Percentiles rank a stretch among this genome's conserved stretches.
Conservation (phyloP, 306 rosid species). For the Quercus parvula region DNA sequence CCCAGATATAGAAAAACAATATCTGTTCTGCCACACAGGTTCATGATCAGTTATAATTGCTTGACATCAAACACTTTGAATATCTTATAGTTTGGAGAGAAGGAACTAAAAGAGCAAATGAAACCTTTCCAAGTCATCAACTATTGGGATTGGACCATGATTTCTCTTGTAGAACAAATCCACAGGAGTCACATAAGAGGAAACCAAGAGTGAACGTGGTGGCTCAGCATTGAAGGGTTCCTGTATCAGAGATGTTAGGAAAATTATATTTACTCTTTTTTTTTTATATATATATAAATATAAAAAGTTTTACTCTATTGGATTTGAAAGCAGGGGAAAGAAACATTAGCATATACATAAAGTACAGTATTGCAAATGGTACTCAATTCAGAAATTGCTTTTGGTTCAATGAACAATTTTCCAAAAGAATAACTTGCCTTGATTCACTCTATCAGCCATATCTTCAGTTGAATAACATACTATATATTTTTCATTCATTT, state of each 20-base stretch:
- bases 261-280: not conserved
- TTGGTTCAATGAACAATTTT: not conserved
- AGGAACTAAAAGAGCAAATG: not conserved
- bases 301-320: no score
- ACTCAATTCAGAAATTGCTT: not conserved
- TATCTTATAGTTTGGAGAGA: not conserved
- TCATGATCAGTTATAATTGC: slow-evolving; percentile 6
- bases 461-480: not conserved
- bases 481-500: not conserved
- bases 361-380: not conserved
- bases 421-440: not conserved
- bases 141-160: slow-evolving; percentile 82
- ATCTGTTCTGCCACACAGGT: slow-evolving; percentile 43
- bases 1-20: slow-evolving; percentile 60
- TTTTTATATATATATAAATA: no score
- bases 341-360: not conserved
- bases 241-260: slow-evolving; percentile 26
- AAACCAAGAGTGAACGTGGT: slow-evolving; percentile 54
- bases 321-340: not conserved
- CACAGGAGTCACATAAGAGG: slow-evolving; percentile 71
- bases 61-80: slow-evolving; percentile 1
- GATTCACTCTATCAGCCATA: not conserved
- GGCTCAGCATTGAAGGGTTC: slow-evolving; percentile 94
- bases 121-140: slow-evolving; percentile 71
- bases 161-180: slow-evolving; percentile 90